phyloP scores from a whole-genome alignment of 441 rosid genomes.

The Corymbia calophylla region DNA sequence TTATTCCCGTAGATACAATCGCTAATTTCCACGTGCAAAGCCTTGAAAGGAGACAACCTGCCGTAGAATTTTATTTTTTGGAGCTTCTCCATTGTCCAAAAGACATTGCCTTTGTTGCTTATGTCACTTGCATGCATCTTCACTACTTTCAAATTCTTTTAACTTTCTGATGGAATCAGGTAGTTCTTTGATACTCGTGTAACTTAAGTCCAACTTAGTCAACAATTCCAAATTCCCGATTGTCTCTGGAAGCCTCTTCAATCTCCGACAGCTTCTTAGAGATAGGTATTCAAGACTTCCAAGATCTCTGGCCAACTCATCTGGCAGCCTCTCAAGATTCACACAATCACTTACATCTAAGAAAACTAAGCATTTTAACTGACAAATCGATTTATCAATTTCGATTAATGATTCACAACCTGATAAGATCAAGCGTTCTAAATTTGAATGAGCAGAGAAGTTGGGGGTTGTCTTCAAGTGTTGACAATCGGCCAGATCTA shows the following conservation, averaged over 20 bases:
- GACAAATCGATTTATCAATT: not conserved
- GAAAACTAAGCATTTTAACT: not conserved
- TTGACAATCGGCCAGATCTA: rapidly evolving
- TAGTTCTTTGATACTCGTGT: rapidly evolving
- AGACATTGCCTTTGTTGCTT: rapidly evolving
- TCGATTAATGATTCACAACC: rapidly evolving
- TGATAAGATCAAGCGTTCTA: rapidly evolving
- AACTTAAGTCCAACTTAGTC: rapidly evolving
- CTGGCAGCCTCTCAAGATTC: rapidly evolving
- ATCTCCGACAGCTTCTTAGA: rapidly evolving
- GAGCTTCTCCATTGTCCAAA: rapidly evolving
- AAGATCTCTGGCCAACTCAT: not conserved
- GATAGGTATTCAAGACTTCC: not conserved
- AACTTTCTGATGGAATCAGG: not conserved
- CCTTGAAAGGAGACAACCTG: rapidly evolving
- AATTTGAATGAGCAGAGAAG: rapidly evolving
- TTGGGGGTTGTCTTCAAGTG: rapidly evolving
- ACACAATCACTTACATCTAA: rapidly evolving
- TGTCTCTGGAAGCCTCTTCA: rapidly evolving
- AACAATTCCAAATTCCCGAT: not conserved
- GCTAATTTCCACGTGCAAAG: rapidly evolving
- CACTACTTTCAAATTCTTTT: not conserved
- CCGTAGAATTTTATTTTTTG: rapidly evolving
- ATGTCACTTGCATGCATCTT: rapidly evolving
- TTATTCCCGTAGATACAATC: rapidly evolving